Evolutionary conservation across 2,329 filamentous ascomycete species (phyloP).

Genomic region (Nakataea oryzae): DNA sequence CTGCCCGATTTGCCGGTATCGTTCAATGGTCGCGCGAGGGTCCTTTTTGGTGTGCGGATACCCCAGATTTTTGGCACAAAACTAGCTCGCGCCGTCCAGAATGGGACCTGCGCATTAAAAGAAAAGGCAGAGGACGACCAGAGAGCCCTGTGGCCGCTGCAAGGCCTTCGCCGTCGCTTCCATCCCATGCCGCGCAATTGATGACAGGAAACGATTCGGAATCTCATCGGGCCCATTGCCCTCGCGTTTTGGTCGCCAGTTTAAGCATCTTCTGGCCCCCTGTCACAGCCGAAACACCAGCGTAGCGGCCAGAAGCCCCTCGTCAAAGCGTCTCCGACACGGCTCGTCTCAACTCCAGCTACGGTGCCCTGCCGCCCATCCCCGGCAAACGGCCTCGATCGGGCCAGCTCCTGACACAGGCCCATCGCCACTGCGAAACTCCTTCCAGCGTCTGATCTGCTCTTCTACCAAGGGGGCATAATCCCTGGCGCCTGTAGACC

Average conservation of each 20-base stretch:
- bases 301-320: constrained; percentile 20
- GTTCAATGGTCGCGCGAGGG: background rate
- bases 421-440: constrained; percentile 29
- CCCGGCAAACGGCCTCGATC: constrained; percentile 5
- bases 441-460: constrained; percentile 29
- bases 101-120: no score
- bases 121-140: background rate
- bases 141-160: background rate
- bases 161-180: background rate
- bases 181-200: background rate
- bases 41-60: background rate
- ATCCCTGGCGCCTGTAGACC: background rate
- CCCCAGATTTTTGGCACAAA: background rate
- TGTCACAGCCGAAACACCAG: constrained; percentile 26
- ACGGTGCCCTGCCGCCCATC: constrained; percentile 15
- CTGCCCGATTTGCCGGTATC: background rate
- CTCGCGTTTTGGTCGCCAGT: background rate
- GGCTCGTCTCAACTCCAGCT: constrained; percentile 29
- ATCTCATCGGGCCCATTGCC: background rate
- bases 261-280: constrained; percentile 12
- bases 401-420: constrained; percentile 25
- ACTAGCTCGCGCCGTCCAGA: no score
- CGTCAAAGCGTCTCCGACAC: constrained; percentile 33
- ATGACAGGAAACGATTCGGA: background rate
- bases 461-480: background rate